Percentiles rank a stretch among this genome's conserved stretches.
phyloP scores from a whole-genome alignment of 176 grass and related monocot species.

The Bromus sterilis region DNA sequence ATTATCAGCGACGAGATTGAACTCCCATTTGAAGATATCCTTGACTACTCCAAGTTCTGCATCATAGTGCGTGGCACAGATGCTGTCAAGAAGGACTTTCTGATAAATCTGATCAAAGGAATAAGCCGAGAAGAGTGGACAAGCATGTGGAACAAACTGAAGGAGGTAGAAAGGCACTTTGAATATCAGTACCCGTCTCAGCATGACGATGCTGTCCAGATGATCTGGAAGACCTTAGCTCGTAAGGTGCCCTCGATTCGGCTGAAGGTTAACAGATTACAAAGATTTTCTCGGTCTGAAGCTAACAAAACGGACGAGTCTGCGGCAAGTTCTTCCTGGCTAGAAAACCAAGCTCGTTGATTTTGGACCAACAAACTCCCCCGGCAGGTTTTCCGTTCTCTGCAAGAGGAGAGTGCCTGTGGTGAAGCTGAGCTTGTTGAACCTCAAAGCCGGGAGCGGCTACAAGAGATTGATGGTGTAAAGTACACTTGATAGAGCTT shows the following conservation, averaged over 20 bases:
- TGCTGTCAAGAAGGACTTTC: conserved; percentile 49
- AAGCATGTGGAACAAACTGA: conserved; percentile 55
- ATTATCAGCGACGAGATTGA: conserved; percentile 65
- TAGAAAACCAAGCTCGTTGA: conserved; percentile 27
- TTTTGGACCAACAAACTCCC: conserved; percentile 6
- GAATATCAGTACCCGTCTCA: conserved; percentile 53
- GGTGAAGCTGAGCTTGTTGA: conserved; percentile 6
- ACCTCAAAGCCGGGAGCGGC: neutral
- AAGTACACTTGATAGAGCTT: conserved; percentile 15
- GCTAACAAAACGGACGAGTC: conserved; percentile 23
- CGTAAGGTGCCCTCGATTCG: conserved; percentile 49
- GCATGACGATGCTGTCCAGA: conserved; percentile 56
- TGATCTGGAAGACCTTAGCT: conserved; percentile 71
- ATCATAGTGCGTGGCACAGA: conserved; percentile 40
- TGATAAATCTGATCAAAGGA: conserved; percentile 51
- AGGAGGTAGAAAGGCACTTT: conserved; percentile 54
- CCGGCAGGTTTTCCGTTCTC: neutral
- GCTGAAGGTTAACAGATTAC: conserved; percentile 47
- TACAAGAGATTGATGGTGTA: neutral
- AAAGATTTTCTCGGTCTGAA: conserved; percentile 39
- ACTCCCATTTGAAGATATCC: conserved; percentile 59
- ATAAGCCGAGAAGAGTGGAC: conserved; percentile 50
- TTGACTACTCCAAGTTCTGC: conserved; percentile 58
- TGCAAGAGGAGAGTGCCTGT: neutral
- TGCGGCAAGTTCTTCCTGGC: conserved; percentile 17